Conservation (phyloP, 331 rosid species). For the Telfairia occidentalis region DNA sequence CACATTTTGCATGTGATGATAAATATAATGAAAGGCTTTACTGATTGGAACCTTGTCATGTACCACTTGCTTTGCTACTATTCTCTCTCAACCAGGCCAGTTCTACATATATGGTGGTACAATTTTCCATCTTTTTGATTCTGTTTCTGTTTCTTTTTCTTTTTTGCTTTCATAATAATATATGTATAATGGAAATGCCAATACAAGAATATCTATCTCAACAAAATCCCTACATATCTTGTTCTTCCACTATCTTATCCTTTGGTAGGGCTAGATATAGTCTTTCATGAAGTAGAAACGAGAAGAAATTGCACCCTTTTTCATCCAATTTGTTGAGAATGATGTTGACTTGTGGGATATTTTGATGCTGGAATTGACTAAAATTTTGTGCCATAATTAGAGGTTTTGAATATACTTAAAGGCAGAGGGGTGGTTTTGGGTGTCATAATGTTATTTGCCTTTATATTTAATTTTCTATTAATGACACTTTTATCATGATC, state of each 20-base stretch:
- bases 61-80: not conserved
- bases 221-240: not conserved
- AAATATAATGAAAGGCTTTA: not conserved
- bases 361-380: not conserved
- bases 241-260: not conserved
- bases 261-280: not conserved
- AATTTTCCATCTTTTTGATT: not conserved
- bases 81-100: not conserved
- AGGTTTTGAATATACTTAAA: not conserved
- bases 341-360: not conserved
- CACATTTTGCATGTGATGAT: slow-evolving; percentile 1
- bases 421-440: not conserved
- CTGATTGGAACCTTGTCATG: not conserved
- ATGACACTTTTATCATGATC: no score
- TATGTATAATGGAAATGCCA: not conserved
- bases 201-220: not conserved
- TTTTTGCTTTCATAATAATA: no score
- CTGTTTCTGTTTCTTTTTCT: not conserved
- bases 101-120: not conserved
- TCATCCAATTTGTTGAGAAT: not conserved
- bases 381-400: not conserved
- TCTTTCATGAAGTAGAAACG: not conserved
- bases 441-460: not conserved
- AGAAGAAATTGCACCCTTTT: not conserved
- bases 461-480: no score